Evolutionary conservation across 441 rosid genomes (phyloP), one percentile per base, ranked within the genome.

Genomic region (Gossypium davidsonii): DNA sequence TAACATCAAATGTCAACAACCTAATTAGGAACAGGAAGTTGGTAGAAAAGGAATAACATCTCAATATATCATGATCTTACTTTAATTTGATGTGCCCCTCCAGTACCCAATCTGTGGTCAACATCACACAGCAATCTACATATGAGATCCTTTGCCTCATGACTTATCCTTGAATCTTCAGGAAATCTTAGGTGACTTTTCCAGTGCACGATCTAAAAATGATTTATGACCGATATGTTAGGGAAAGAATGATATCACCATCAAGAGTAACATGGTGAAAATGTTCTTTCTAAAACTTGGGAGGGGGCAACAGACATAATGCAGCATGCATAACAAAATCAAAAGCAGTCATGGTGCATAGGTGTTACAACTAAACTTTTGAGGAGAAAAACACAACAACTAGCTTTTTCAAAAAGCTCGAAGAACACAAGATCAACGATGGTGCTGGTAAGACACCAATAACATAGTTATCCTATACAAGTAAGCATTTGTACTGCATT

Each of bases 51-150:
- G 39, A 70, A 72, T 66, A 73, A 65, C 51, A 65, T 28, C 49
- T 46, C 62, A 56, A 77, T 58, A 72, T 23, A 55, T 64, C 77
- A 15, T 71, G 62, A 64, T 55, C 85, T 84, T 83, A 94, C 98
- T 83, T 94, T 94, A 73, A 94, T 90, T 85, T 94, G 94, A 72
- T 86, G 72, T 70, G 88, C 91, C 74, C 98, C 97, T 70, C 88
- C 91, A 73, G 90, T 88, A 60, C 98, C 98, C 63, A 92, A 85
- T 77, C 98, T 89, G 80, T 89, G 95, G 53, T 94, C 97, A 72
- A 90, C 97, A 76, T 87, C 94, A 79, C 97, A 94, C 11, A 94
- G 87, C 81, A 94, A 83, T 83, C 91, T 85, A 85, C 83, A 89
- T 62, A 94, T 86, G 67, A 94, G 96, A 90, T 92, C 95, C 85